These are phyloP conservation scores for Exophiala aquamarina DNA, from an alignment of 2,329 filamentous ascomycete species.

Conservation along the genomic window DNA sequence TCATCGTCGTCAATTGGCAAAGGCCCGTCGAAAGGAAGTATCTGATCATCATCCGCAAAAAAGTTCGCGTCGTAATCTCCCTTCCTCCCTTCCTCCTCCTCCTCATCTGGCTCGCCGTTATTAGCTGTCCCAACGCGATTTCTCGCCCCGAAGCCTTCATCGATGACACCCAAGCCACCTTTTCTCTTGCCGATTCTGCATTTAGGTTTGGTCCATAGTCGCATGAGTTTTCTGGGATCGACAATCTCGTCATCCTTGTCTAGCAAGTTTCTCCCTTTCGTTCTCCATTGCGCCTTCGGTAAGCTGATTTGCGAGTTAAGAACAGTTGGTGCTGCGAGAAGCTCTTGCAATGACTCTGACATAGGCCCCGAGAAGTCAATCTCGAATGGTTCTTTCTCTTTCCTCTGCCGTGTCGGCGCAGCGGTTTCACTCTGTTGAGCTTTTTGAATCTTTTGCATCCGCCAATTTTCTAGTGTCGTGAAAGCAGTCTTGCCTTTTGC, in stretches of 20 bases:
- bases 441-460: conserved; percentile 88
- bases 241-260: conserved; percentile 94
- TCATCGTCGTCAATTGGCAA: conserved; percentile 47
- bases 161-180: conserved; percentile 72
- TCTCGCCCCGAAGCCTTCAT: conserved; percentile 93
- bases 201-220: conserved; percentile 91
- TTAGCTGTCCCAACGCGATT: conserved; percentile 51
- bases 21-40: conserved; percentile 42
- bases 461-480: conserved; percentile 98
- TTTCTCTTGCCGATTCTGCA: conserved; percentile 72
- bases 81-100: conserved; percentile 49
- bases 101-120: conserved; percentile 6
- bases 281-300: conserved; percentile 93
- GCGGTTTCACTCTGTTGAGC: conserved; percentile 48
- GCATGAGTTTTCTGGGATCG: conserved; percentile 85
- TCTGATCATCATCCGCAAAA: conserved; percentile 72
- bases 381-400: conserved; percentile 95
- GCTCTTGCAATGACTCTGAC: conserved; percentile 67
- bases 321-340: conserved; percentile 77
- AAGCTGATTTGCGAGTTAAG: conserved; percentile 80
- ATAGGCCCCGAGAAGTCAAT: conserved; percentile 85
- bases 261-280: conserved; percentile 86
- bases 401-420: conserved; percentile 62
- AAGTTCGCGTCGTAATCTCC: conserved; percentile 97
- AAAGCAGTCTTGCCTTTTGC: conserved; percentile 70